These are phyloP conservation scores for Ascochyta fabae DNA, from an alignment of 2,329 filamentous ascomycete species.

Conservation along the genomic window DNA sequence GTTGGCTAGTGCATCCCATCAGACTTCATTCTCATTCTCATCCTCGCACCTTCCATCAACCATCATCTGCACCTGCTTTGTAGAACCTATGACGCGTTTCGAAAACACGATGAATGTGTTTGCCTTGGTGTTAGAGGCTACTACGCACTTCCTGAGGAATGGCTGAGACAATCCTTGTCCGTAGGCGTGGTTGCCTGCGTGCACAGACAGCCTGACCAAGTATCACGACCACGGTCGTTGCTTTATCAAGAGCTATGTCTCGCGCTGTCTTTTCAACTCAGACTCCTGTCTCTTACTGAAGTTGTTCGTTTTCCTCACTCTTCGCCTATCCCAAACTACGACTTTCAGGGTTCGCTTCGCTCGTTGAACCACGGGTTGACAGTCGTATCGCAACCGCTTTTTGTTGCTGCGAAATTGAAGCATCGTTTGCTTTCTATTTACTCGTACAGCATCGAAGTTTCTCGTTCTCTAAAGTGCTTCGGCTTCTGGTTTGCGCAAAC, in stretches of 20 bases:
- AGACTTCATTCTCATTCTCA: not conserved
- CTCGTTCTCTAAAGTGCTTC: not conserved
- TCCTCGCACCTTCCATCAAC: not conserved
- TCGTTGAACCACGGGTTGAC: not conserved
- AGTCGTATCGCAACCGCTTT: not conserved
- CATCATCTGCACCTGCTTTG: not conserved
- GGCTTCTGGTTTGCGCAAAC: not conserved
- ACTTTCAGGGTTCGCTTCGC: not conserved
- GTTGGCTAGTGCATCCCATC: too few species aligned
- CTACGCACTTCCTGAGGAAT: not conserved
- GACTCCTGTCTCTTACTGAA: not conserved
- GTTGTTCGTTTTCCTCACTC: not conserved
- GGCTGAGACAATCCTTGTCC: not conserved
- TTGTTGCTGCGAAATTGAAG: not conserved
- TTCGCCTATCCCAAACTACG: not conserved
- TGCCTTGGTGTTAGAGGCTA: conserved; percentile 1
- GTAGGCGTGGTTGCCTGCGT: conserved; percentile 8
- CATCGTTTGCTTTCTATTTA: too few species aligned
- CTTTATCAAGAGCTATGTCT: not conserved
- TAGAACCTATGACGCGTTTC: not conserved
- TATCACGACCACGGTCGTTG: not conserved
- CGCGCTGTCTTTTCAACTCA: not conserved
- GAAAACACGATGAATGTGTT: not conserved
- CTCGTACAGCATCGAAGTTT: not conserved
- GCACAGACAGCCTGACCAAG: conserved; percentile 7